These are phyloP conservation scores for Schwanniomyces polymorphus DNA, from an alignment of 805 yeast genomes.

Conservation along the genomic window DNA sequence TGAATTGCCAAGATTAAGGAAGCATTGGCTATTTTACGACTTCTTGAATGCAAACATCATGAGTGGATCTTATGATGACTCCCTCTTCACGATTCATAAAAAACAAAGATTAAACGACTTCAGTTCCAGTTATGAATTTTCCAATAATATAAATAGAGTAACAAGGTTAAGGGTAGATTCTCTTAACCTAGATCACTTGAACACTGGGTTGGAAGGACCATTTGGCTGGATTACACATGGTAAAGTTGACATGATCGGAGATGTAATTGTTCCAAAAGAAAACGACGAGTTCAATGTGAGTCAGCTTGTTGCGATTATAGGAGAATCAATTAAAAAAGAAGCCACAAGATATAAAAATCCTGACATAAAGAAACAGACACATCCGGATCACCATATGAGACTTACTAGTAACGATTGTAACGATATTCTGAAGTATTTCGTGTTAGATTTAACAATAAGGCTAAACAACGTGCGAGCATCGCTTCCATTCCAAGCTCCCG, in stretches of 20 bases:
- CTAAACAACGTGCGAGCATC: constrained; percentile 85
- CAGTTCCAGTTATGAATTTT: constrained; percentile 13
- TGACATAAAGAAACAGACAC: constrained; percentile 14
- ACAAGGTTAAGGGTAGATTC: constrained; percentile 85
- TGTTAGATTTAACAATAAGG: constrained; percentile 76
- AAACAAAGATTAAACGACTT: constrained; percentile 60
- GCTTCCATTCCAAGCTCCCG: constrained; percentile 85
- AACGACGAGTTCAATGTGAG: constrained; percentile 48
- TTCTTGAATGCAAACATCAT: constrained; percentile 78
- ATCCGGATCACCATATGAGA: constrained; percentile 28
- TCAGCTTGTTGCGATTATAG: constrained; percentile 51
- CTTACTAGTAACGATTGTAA: constrained; percentile 23
- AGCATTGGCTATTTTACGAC: constrained; percentile 93
- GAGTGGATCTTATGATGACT: constrained; percentile 90
- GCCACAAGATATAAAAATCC: constrained; percentile 44
- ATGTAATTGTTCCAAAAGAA: constrained; percentile 75
- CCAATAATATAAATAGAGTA: constrained; percentile 40
- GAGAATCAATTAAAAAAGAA: constrained; percentile 48
- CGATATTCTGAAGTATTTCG: constrained; percentile 56
- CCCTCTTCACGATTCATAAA: constrained; percentile 88
- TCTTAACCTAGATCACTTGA: constrained; percentile 82
- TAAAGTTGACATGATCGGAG: constrained; percentile 90
- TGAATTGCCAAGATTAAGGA: constrained; percentile 74
- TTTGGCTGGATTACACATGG: constrained; percentile 97
- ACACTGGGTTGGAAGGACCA: constrained; percentile 89